Evolutionary conservation across 2,329 filamentous ascomycete species (phyloP).

Genomic region (Emydomyces testavorans): DNA sequence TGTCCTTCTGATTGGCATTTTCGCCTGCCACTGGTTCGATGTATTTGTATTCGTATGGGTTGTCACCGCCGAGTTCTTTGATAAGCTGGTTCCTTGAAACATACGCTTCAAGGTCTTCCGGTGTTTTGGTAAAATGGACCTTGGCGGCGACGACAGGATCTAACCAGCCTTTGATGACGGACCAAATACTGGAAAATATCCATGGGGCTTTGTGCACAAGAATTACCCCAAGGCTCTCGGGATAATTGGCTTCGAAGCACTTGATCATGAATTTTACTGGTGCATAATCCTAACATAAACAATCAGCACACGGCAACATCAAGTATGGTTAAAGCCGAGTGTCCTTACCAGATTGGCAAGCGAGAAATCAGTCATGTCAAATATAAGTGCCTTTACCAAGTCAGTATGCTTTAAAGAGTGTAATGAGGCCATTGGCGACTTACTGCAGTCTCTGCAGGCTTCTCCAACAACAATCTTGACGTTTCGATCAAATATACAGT

Average conservation of each 20-base stretch:
- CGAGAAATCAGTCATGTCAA: conserved; percentile 91
- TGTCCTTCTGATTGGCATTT: conserved; percentile 62
- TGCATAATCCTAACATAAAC: conserved; percentile 58
- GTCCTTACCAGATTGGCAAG: conserved; percentile 79
- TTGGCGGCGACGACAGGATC: conserved; percentile 93
- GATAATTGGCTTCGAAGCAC: conserved; percentile 97
- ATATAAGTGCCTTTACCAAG: conserved; percentile 61
- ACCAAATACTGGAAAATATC: conserved; percentile 98
- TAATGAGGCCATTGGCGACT: conserved; percentile 32
- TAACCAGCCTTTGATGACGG: conserved; percentile 87
- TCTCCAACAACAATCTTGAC: conserved; percentile 66
- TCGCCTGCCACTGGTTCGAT: conserved; percentile 64
- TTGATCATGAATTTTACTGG: conserved; percentile 99
- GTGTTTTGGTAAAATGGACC: conserved; percentile 79
- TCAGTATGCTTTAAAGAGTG: conserved; percentile 18
- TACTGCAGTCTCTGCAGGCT: conserved; percentile 83
- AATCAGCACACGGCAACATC: conserved; percentile 4
- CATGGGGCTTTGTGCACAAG: conserved; percentile 93
- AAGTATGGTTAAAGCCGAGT: conserved; percentile 16
- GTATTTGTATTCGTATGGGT: conserved; percentile 75
- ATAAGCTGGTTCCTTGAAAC: conserved; percentile 60
- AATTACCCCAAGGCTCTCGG: conserved; percentile 78
- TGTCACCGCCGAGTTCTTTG: conserved; percentile 74
- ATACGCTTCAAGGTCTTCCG: conserved; percentile 65
- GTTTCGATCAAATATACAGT: conserved; percentile 94